phyloP scores from a whole-genome alignment of 1,139 yeast species.

The Candida sojae region DNA sequence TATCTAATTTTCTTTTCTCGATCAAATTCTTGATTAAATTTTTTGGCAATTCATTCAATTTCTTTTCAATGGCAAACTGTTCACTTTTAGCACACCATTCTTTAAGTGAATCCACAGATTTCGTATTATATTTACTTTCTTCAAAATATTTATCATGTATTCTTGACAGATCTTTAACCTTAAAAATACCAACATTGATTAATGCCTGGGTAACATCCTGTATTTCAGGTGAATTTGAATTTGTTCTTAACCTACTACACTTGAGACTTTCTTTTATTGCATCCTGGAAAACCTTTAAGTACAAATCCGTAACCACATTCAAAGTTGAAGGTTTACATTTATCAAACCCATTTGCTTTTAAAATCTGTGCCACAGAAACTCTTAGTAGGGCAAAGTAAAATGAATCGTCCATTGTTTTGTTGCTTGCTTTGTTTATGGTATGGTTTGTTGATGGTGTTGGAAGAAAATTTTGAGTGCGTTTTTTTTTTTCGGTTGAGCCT shows the following conservation, averaged over 20 bases:
- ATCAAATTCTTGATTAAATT: slow-evolving; percentile 33
- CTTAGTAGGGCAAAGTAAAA: slow-evolving; percentile 63
- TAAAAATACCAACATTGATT: slow-evolving; percentile 53
- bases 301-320: slow-evolving; percentile 63
- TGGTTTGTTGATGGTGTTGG: background rate
- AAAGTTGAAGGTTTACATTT: slow-evolving; percentile 62
- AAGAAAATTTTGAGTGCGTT: background rate
- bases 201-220: slow-evolving; percentile 66
- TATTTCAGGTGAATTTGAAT: slow-evolving; percentile 33
- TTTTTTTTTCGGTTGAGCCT: background rate
- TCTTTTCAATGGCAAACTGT: slow-evolving; percentile 23
- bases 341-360: slow-evolving; percentile 74
- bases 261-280: slow-evolving; percentile 44
- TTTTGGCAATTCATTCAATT: slow-evolving; percentile 35
- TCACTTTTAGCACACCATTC: slow-evolving; percentile 36
- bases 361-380: slow-evolving; percentile 64
- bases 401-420: slow-evolving; percentile 28
- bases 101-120: slow-evolving; percentile 38
- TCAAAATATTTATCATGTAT: slow-evolving; percentile 18
- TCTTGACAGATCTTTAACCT: slow-evolving; percentile 31
- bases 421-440: background rate
- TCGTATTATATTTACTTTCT: slow-evolving; percentile 32
- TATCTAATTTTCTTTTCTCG: slow-evolving; percentile 38
- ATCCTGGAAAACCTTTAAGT: slow-evolving; percentile 54
- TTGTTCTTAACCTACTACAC: slow-evolving; percentile 18